Conservation (phyloP, 202 grass and related monocot genomes). For the Panicum hallii region DNA sequence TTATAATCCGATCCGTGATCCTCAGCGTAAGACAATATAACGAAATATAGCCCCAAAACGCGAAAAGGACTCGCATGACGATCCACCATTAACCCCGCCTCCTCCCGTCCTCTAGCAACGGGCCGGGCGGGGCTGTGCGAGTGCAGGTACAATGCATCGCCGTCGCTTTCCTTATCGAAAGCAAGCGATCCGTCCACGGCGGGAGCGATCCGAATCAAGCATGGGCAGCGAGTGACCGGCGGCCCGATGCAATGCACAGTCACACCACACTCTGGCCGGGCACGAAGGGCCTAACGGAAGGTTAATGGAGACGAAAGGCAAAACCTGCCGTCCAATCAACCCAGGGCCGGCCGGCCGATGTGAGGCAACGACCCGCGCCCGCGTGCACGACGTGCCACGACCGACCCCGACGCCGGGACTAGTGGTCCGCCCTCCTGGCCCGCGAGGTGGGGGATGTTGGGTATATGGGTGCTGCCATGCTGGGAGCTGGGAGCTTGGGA, state of each 20-base stretch:
- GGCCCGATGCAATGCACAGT: constrained; percentile 34
- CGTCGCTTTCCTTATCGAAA: constrained; percentile 37
- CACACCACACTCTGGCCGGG: neutral
- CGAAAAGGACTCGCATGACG: neutral
- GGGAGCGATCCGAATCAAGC: constrained; percentile 26
- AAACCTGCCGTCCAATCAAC: neutral
- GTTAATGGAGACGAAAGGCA: neutral
- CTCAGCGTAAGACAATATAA: neutral
- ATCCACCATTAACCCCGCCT: neutral
- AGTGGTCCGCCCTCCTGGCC: neutral
- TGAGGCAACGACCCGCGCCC: neutral
- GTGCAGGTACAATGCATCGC: constrained; percentile 42
- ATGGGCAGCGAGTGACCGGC: neutral
- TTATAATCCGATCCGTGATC: neutral
- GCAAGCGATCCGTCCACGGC: constrained; percentile 24
- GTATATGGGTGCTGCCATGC: too few relatives aligned
- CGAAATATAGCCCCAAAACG: neutral
- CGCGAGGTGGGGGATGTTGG: neutral
- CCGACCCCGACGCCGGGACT: neutral
- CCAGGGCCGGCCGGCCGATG: neutral
- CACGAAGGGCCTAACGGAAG: neutral
- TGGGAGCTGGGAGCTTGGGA: neutral
- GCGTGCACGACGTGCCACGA: constrained; percentile 17
- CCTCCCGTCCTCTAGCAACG: constrained; percentile 18
- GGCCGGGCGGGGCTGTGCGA: neutral